Evolutionary conservation across 2,329 filamentous ascomycete species (phyloP).

Genomic region (Pseudocercospora vitis): DNA sequence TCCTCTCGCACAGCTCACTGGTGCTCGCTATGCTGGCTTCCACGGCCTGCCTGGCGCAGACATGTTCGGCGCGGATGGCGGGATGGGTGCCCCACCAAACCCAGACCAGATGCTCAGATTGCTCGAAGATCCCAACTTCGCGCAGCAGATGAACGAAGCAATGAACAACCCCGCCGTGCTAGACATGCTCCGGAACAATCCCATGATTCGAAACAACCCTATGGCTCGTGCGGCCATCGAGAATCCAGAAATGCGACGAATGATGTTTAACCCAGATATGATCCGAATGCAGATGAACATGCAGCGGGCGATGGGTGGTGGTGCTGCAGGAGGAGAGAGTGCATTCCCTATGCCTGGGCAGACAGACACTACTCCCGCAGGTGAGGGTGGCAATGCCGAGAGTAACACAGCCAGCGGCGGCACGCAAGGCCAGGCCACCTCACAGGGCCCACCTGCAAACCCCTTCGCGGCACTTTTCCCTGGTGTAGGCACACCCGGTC

Average conservation of each 20-base stretch:
- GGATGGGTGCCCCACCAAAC: conserved; percentile 84
- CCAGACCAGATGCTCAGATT: conserved; percentile 80
- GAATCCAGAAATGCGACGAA: conserved; percentile 82
- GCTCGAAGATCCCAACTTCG: conserved; percentile 84
- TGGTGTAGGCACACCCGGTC: conserved; percentile 27
- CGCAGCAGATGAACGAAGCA: conserved; percentile 87
- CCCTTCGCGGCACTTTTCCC: conserved; percentile 63
- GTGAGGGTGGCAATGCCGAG: conserved; percentile 29
- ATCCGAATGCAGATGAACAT: conserved; percentile 80
- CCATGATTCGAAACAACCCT: conserved; percentile 84
- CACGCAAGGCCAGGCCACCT: conserved; percentile 31
- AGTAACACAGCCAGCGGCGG: conserved; percentile 23
- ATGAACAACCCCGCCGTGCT: conserved; percentile 93
- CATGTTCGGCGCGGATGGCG: conserved; percentile 90
- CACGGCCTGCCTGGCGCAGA: conserved; percentile 83
- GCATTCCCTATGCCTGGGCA: conserved; percentile 87
- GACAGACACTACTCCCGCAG: conserved; percentile 73
- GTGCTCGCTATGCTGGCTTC: conserved; percentile 89
- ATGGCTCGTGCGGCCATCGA: conserved; percentile 84
- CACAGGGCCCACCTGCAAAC: conserved; percentile 51
- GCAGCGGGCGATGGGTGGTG: conserved; percentile 64
- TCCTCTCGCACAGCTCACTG: conserved; percentile 83
- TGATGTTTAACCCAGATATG: conserved; percentile 89
- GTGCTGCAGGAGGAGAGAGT: conserved; percentile 49
- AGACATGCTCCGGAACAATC: conserved; percentile 67